A percentile compares a stretch with the other conserved stretches of the same genome.
These are phyloP conservation scores for Willaertia magna DNA, from an alignment of 208 protist species.

Conservation along the genomic window DNA sequence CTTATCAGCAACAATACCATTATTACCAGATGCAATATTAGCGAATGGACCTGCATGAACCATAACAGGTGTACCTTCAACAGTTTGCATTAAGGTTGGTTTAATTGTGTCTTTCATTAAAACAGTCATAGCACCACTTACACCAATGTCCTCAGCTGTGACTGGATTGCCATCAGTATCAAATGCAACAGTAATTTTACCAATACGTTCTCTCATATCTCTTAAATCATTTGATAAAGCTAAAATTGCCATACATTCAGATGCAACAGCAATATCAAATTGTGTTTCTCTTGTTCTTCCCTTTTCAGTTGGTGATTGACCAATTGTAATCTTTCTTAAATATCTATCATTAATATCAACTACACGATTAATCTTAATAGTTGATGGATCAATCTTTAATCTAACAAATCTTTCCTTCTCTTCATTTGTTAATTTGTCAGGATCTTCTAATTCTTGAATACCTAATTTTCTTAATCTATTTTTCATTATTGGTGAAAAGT, in stretches of 20 bases:
- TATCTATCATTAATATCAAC: conserved; percentile 90
- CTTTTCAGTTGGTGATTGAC: conserved; percentile 74
- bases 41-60: conserved; percentile 95
- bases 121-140: conserved; percentile 75
- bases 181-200: conserved; percentile 60
- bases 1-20: conserved; percentile 83
- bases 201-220: conserved; percentile 81
- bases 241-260: conserved; percentile 94
- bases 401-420: conserved; percentile 72
- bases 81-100: conserved; percentile 92
- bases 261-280: conserved; percentile 92
- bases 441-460: conserved; percentile 67
- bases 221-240: conserved; percentile 71
- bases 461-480: conserved; percentile 69
- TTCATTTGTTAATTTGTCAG: conserved; percentile 67
- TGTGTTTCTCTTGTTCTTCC: conserved; percentile 58
- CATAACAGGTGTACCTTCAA: conserved; percentile 83
- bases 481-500: conserved; percentile 77
- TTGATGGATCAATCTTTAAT: conserved; percentile 83
- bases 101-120: conserved; percentile 89
- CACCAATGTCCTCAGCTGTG: conserved; percentile 73
- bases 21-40: conserved; percentile 97
- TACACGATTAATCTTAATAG: conserved; percentile 91
- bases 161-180: conserved; percentile 54
- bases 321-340: conserved; percentile 84